phyloP scores from a whole-genome alignment of 805 yeast genomes.

The Teunomyces cretensis region DNA sequence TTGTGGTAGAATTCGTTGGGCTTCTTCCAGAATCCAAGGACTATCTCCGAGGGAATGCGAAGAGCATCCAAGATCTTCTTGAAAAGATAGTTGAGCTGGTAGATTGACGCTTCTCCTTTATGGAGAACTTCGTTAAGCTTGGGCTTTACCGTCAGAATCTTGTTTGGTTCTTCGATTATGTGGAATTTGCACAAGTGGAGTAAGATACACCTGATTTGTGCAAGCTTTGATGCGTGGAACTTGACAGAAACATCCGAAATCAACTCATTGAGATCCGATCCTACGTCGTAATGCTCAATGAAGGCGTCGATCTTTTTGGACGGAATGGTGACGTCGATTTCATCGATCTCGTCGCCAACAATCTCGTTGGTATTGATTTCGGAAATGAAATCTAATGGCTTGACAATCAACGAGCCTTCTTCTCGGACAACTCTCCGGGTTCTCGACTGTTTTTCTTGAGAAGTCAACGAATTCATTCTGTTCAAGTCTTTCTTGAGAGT shows the following conservation, averaged over 20 bases:
- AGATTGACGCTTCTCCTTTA: slow-evolving; percentile 57
- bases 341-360: slow-evolving; percentile 11
- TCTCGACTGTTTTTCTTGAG: slow-evolving; percentile 65
- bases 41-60: slow-evolving; percentile 70
- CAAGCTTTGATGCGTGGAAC: slow-evolving; percentile 41
- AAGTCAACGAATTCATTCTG: slow-evolving; percentile 19
- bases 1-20: slow-evolving; percentile 61
- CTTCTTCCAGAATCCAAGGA: slow-evolving; percentile 79
- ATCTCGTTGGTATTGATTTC: slow-evolving; percentile 44
- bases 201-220: slow-evolving; percentile 59
- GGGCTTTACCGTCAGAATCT: slow-evolving; percentile 38
- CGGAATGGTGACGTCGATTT: slow-evolving; percentile 10
- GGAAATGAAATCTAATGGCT: slow-evolving; percentile 43
- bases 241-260: slow-evolving; percentile 42
- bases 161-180: slow-evolving; percentile 38
- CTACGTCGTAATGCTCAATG: slow-evolving; percentile 26
- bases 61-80: slow-evolving; percentile 68
- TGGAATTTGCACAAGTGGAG: slow-evolving; percentile 68
- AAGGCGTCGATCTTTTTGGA: slow-evolving; percentile 31
- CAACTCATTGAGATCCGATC: slow-evolving; percentile 39
- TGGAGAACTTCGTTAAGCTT: slow-evolving; percentile 43
- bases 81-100: slow-evolving; percentile 76
- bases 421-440: slow-evolving; percentile 53
- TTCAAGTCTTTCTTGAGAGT: slow-evolving; percentile 46
- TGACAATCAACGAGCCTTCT: slow-evolving; percentile 38